A percentile compares a stretch with the other conserved stretches of the same genome.
Evolutionary conservation across 2,329 filamentous ascomycete species (phyloP).

Genomic region (Claviceps africana): DNA sequence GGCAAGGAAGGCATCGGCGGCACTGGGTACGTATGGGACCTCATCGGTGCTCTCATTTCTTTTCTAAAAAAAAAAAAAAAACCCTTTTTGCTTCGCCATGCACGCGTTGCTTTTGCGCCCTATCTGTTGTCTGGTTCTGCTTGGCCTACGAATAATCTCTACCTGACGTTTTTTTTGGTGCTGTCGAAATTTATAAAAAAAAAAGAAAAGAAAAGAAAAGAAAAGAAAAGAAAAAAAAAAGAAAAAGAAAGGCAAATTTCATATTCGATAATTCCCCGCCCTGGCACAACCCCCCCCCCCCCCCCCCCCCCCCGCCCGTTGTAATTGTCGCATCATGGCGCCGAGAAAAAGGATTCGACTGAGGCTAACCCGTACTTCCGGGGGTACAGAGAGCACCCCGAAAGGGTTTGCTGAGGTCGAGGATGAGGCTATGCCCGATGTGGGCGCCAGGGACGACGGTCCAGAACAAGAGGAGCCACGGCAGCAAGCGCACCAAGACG

Average conservation of each 20-base stretch:
- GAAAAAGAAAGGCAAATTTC: neutral
- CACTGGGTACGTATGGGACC: conserved; percentile 33
- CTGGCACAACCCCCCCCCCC: too few relatives aligned
- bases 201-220: too few relatives aligned
- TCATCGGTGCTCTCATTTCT: neutral
- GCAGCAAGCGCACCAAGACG: conserved; percentile 9
- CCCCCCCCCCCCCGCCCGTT: too few relatives aligned
- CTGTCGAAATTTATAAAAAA: too few relatives aligned
- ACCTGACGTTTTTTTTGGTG: too few relatives aligned
- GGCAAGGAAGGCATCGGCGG: conserved; percentile 38
- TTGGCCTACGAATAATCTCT: too few relatives aligned
- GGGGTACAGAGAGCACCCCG: conserved; percentile 26
- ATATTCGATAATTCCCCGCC: neutral
- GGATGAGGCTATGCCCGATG: conserved; percentile 26
- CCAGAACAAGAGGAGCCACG: conserved; percentile 15
- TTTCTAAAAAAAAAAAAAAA: too few relatives aligned
- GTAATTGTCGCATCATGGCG: conserved; percentile 11
- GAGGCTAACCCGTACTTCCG: conserved; percentile 19
- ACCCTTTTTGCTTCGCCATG: neutral
- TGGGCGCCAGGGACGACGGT: conserved; percentile 9
- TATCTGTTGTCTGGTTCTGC: neutral
- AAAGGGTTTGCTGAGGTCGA: conserved; percentile 27
- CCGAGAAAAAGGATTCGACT: conserved; percentile 17
- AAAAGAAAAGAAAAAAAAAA: too few relatives aligned
- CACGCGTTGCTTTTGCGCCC: neutral